A percentile compares a stretch with the other conserved stretches of the same genome.
phyloP scores from a whole-genome alignment of 345 rosid species.

The Firmiana major region DNA sequence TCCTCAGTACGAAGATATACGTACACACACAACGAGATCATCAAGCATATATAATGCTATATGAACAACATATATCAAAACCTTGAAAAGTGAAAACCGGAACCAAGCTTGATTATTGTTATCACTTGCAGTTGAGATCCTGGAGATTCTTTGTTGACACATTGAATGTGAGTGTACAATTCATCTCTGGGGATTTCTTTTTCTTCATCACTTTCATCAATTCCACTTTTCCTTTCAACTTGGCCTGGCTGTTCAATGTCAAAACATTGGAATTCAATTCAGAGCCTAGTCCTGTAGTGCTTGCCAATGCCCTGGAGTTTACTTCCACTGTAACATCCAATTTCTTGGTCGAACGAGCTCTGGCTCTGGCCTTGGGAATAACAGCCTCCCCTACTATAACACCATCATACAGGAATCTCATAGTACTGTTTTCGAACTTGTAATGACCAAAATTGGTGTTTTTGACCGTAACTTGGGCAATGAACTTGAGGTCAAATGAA shows the following conservation, averaged over 20 bases:
- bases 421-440: constrained; percentile 21
- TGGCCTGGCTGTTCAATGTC: constrained; percentile 26
- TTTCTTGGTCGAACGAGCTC: constrained; percentile 23
- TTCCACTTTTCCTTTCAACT: constrained; percentile 35
- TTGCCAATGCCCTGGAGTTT: constrained; percentile 14
- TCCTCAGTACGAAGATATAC: not conserved
- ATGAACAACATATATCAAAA: too few relatives aligned
- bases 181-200: constrained; percentile 32
- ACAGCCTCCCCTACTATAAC: constrained; percentile 21
- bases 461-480: constrained; percentile 24
- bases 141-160: constrained; percentile 16
- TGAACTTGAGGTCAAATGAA: constrained; percentile 22
- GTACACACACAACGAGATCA: not conserved
- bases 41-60: too few relatives aligned
- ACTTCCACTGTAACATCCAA: constrained; percentile 22
- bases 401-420: constrained; percentile 18
- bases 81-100: too few relatives aligned
- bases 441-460: constrained; percentile 41
- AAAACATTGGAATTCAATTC: constrained; percentile 33
- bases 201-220: constrained; percentile 27
- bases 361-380: constrained; percentile 24
- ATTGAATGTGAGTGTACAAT: constrained; percentile 31
- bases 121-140: constrained; percentile 23
- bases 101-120: not conserved
- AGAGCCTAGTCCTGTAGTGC: constrained; percentile 7